Evolutionary conservation across 2,329 filamentous ascomycete species (phyloP), one percentile per base, ranked within the genome.

Genomic region (Trichoderma pleuroti): DNA sequence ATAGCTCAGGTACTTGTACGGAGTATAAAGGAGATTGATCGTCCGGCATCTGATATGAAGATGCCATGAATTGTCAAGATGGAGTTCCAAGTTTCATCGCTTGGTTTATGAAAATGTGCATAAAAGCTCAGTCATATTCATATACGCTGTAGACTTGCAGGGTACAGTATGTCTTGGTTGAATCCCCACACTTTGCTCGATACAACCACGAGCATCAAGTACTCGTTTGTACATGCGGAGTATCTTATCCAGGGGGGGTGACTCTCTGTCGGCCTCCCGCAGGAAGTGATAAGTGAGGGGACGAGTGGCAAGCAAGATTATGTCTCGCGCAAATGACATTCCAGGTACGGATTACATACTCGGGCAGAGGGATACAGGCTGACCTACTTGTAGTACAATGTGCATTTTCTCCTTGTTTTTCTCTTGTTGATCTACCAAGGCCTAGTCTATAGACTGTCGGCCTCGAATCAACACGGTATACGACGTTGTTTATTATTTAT

Each of bases 231-330:
- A 66, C 49, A 21, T 28, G n/a, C 32, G 49, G 34, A 56, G 46
- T 57, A 42, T 30, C 63, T 66, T 36, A 18, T 66, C 63, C 32
- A 18, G 26, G 34, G 26, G 34, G 3, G 16, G 18, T 26, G 8
- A 66, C 30, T 32, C 24, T 28, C n/a, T 21, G 63, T 66, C 11
- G 63, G 63, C 63, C 63, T 42, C 63, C 63, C 32, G 63, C 49
- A 66, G 39, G 26, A 4, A 16, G 21, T 46, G 16, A 46, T 46
- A 18, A n/a, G 63, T 30, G 52, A 66, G 34, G 63, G 63, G 63
- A 57, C 56, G 59, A 26, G 46, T 39, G 30, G 60, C 60, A 65
- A 26, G 32, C 28, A 28, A 12, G 3, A 66, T 21, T 14, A 21
- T 26, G 63, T 36, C 63, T 56, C 32, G 24, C 24, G 11, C 32